A percentile compares a stretch with the other conserved stretches of the same genome.
These are phyloP conservation scores for Blastocystis sp. DNA, from an alignment of 352 stramenopile species.

Conservation along the genomic window DNA sequence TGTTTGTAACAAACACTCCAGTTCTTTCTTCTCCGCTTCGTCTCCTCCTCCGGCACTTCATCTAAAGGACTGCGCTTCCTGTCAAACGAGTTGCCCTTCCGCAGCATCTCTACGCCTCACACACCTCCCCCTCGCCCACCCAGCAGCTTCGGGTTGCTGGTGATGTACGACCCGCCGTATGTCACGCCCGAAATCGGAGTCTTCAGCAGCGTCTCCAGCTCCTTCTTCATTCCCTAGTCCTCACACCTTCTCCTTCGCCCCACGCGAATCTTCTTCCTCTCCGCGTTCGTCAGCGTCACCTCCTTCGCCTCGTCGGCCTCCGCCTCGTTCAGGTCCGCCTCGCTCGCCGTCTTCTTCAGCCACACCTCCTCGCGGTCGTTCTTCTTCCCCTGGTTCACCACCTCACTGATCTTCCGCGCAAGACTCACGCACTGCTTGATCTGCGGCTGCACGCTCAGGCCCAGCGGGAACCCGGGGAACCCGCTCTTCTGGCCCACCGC, in stretches of 20 bases:
- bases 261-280: conserved; percentile 59
- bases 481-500: not conserved
- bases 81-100: conserved; percentile 32
- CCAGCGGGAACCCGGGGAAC: conserved; percentile 40
- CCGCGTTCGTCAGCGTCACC: conserved; percentile 40
- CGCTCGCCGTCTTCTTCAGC: conserved; percentile 44
- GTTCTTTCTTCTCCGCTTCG: not conserved
- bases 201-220: conserved; percentile 27
- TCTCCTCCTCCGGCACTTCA: conserved; percentile 5
- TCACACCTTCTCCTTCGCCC: not conserved
- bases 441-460: not conserved
- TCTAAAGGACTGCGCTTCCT: conserved; percentile 45
- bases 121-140: not conserved
- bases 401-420: conserved; percentile 22
- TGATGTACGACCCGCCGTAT: conserved; percentile 55
- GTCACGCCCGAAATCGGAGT: not conserved
- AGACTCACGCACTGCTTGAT: conserved; percentile 37
- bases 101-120: conserved; percentile 47
- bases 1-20: conserved; percentile 57
- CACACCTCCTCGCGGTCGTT: conserved; percentile 45
- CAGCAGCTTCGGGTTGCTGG: conserved; percentile 53
- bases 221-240: conserved; percentile 43
- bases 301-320: not conserved
- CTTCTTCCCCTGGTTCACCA: not conserved
- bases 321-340: conserved; percentile 37